phyloP scores from a whole-genome alignment of 257 asterid species.

The Solanum lignicaule region DNA sequence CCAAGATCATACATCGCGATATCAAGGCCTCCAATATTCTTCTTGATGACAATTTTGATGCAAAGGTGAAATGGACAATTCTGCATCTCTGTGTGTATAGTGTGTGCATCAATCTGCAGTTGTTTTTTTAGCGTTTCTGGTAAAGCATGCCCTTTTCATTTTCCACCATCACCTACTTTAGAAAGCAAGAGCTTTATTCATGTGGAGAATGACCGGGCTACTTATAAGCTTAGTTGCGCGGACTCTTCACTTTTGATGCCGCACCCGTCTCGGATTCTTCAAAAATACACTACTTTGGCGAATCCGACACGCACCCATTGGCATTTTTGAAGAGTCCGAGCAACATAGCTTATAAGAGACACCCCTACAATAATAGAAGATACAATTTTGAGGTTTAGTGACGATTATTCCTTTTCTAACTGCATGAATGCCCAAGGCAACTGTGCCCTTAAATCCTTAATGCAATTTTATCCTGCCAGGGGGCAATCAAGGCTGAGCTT shows the following conservation, averaged over 20 bases:
- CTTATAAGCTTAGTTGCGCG: too few species aligned
- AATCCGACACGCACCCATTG: too few species aligned
- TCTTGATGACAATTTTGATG: conserved; percentile 63
- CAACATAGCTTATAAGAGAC: neutral
- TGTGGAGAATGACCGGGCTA: neutral
- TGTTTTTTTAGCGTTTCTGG: neutral
- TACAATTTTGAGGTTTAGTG: neutral
- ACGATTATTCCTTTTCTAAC: neutral
- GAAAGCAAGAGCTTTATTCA: neutral
- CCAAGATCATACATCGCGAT: conserved; percentile 85
- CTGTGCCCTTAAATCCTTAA: neutral
- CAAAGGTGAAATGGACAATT: conserved; percentile 38
- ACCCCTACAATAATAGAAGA: neutral
- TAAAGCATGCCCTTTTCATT: neutral
- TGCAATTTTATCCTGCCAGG: neutral
- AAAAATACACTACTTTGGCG: too few species aligned
- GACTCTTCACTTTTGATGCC: too few species aligned
- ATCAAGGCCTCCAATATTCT: conserved; percentile 87
- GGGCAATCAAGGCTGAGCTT: neutral
- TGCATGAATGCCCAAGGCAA: neutral
- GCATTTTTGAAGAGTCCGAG: too few species aligned
- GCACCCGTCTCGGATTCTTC: too few species aligned
- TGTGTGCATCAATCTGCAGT: neutral
- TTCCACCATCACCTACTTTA: neutral
- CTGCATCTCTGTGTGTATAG: neutral